Evolutionary conservation across 2,329 filamentous ascomycete genomes (phyloP), one percentile per base, ranked within the genome.

Genomic region (Ophiocordyceps australis): DNA sequence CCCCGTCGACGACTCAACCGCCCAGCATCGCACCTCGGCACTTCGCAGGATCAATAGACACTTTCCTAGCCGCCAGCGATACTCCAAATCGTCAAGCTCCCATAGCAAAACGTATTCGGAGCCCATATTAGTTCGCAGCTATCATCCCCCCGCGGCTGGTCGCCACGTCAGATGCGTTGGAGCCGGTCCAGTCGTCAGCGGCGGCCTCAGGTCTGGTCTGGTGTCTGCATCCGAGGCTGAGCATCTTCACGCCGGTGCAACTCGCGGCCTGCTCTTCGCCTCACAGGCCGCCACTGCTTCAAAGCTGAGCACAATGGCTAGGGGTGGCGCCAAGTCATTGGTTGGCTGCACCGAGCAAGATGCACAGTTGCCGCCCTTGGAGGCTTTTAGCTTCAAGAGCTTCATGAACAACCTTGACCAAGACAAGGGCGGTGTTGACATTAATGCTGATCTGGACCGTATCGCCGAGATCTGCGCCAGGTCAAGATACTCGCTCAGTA

Each of bases 391-490:
- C 27, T 74, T 74, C 50, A 72, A 68, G 41, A 65, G 61, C 33
- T 71, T 74, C 38, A 62, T 75, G 54, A 58, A 60, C 26, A 62
- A 64, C 30, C 54, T 68, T 24, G 55, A 64, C 31, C 49, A 50
- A 2, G 49, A 55, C 25, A 50, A 51, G 26, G 40, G 38, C 5
- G 47, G 46, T 5, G 48, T 47, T 25, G 56, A 63, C 30, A 65
- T 74, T 31, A 55, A 56, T 26, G 54, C 66, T 9, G 66, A 73
- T 37, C 49, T 75, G 25, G 68, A 74, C 32, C 60, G 66, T 21
- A 74, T 75, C 37, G 70, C 70, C 9, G 69, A 74, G 42, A 74
- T 75, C 17, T 75, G 69, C 46, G 70, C 70, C 20, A 57, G 65
- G 18, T 74, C 68, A 9, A 59, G 64, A 22, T 74, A 74, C 42